Evolutionary conservation across 2,329 filamentous ascomycete genomes (phyloP), one percentile per base, ranked within the genome.

Genomic region (Alternaria gansuensis): DNA sequence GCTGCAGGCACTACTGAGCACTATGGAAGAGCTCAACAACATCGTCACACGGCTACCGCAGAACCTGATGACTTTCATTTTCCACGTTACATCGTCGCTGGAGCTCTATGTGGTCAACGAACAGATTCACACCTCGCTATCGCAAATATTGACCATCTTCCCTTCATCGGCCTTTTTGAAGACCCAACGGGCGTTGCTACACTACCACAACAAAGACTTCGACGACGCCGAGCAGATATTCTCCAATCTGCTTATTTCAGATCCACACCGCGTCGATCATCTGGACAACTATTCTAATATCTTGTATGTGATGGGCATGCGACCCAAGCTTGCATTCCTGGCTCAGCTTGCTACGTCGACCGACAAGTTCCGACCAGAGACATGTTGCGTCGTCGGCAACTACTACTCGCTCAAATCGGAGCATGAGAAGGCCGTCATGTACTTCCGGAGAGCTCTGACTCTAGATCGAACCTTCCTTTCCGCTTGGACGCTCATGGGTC

Each of bases 241-340:
- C 65, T 83, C 84, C 66, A 88, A 93, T 67, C 84, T 97, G 23
- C 90, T 84, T 80, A 87, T 66, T 81, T 90, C 81, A 77, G 82
- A 87, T 49, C 87, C 87, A 1, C 82, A 88, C 64, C 84, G 95
- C 6, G 86, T 99, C 17, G 95, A 99, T 75, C 90, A 90, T 3
- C 84, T 99, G 17, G 95, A 99, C 72, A 91, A 96, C 72, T 99
- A 97, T 77, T 97, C 93, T 34, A 99, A 99, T 72, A 96, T 98
- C 21, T 86, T 99, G 13, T 98, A 97, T 74, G 94, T 99, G 29
- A 90, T 98, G 82, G 90, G 91, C 41, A 83, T 90, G 61, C 86
- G 93, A 9, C 92, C 95, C 0, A 96, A 97, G 73, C 84, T 99
- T 23, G 93, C 94, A 0, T 97, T 97, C 69, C 80, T 99, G 23